Evolutionary conservation across 805 yeast genomes (phyloP).

Genomic region (Yarrowia bubula): DNA sequence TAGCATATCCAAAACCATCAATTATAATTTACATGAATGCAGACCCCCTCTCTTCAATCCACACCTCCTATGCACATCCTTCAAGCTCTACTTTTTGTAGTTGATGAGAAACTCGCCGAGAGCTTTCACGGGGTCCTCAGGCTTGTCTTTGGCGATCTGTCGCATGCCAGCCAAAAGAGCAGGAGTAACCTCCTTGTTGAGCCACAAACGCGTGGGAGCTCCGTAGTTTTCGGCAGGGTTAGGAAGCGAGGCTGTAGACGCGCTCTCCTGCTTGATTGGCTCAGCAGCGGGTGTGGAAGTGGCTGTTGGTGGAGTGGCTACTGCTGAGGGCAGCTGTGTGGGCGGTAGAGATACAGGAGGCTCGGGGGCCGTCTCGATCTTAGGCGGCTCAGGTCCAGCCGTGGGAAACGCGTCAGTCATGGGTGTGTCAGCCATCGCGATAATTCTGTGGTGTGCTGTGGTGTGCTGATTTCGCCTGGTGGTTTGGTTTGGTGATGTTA

Average conservation of each 20-base stretch:
- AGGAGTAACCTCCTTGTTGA: conserved; percentile 64
- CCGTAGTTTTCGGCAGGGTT: conserved; percentile 42
- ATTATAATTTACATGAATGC: conserved; percentile 5
- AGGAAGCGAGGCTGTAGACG: conserved; percentile 4
- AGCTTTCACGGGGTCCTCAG: conserved; percentile 33
- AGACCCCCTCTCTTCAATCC: neutral
- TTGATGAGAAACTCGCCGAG: conserved; percentile 34
- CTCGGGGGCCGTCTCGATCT: neutral
- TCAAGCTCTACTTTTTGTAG: neutral
- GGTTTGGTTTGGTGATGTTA: neutral
- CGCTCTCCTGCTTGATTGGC: neutral
- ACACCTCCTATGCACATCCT: neutral
- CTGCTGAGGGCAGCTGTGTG: neutral
- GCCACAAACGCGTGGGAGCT: conserved; percentile 65
- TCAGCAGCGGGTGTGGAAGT: conserved; percentile 2
- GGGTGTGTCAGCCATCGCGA: neutral
- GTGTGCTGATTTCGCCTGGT: neutral
- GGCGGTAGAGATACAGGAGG: neutral
- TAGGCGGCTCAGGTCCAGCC: neutral
- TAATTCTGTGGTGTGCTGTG: neutral
- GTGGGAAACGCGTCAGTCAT: conserved; percentile 5
- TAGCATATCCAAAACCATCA: neutral
- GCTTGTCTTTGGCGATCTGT: conserved; percentile 44
- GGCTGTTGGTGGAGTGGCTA: neutral
- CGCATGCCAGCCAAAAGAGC: conserved; percentile 62